These are phyloP conservation scores for Pseudisothecium myosuroides DNA, from an alignment of 225 moss, liverwort and hornwort species.

Conservation along the genomic window DNA sequence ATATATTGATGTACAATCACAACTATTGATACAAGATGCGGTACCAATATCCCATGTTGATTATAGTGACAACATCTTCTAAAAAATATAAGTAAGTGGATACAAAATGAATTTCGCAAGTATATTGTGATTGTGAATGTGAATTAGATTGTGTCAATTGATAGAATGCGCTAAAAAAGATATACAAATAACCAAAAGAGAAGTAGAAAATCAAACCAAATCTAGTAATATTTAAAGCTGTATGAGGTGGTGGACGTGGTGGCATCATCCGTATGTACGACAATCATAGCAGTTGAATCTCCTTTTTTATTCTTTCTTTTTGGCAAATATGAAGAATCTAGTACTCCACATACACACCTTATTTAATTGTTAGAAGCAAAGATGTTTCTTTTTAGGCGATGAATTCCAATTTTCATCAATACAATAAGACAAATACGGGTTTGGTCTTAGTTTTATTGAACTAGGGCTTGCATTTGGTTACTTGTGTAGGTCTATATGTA, in stretches of 20 bases:
- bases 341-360: accelerated
- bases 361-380: not conserved
- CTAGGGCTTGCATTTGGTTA: not conserved
- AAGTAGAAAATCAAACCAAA: no score
- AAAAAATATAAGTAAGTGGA: no score
- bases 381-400: not conserved
- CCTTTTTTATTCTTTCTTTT: not conserved
- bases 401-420: not conserved
- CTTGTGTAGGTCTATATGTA: not conserved
- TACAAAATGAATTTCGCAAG: no score
- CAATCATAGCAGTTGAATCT: not conserved
- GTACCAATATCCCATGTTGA: no score
- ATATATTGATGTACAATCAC: no score
- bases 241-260: accelerated
- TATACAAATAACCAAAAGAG: no score
- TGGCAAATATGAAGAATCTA: not conserved
- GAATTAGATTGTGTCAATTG: no score
- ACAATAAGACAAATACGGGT: not conserved
- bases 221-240: no score
- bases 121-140: no score
- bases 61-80: no score
- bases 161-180: no score
- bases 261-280: accelerated
- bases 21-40: no score
- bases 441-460: not conserved